A percentile compares a stretch with the other conserved stretches of the same genome.
Conservation (phyloP, 2,329 filamentous ascomycete species). For the Penicillium sp. region DNA sequence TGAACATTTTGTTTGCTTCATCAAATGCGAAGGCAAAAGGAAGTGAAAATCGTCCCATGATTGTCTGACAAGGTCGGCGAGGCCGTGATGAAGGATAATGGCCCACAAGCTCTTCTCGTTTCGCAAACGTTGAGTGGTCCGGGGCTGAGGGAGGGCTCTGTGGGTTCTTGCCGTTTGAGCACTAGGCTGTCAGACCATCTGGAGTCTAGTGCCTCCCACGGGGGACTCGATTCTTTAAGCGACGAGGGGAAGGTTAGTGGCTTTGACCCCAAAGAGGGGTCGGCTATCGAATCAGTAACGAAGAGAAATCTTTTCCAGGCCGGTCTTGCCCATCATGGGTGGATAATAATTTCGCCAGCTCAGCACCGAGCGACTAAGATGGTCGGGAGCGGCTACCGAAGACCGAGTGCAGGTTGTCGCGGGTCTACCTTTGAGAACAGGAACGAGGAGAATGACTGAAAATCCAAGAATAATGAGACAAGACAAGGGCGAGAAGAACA, state of each 20-base stretch:
- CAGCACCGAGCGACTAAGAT: neutral
- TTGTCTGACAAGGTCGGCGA: slow-evolving; percentile 1
- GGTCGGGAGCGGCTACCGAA: neutral
- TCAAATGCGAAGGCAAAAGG: neutral
- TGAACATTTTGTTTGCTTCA: neutral
- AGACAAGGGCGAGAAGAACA: neutral
- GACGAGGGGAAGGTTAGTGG: slow-evolving; percentile 18
- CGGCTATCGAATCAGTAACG: slow-evolving; percentile 5
- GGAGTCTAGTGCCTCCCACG: slow-evolving; percentile 9
- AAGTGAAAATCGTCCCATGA: neutral
- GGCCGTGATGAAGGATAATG: slow-evolving; percentile 8
- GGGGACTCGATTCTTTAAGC: slow-evolving; percentile 10
- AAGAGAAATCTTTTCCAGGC: neutral
- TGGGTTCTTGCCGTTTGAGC: slow-evolving; percentile 9
- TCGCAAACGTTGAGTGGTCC: slow-evolving; percentile 4
- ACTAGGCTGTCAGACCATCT: slow-evolving; percentile 22
- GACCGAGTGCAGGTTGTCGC: neutral
- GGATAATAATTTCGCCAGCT: neutral
- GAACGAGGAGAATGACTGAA: neutral
- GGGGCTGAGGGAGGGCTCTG: neutral
- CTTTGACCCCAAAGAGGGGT: slow-evolving; percentile 11
- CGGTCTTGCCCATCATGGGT: neutral
- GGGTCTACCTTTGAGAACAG: neutral
- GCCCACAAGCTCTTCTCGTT: neutral
- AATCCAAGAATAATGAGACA: neutral